Base-by-base conservation (phyloP, 1,284 basidiomycete species). In the Trichosporon asahii region DNA sequence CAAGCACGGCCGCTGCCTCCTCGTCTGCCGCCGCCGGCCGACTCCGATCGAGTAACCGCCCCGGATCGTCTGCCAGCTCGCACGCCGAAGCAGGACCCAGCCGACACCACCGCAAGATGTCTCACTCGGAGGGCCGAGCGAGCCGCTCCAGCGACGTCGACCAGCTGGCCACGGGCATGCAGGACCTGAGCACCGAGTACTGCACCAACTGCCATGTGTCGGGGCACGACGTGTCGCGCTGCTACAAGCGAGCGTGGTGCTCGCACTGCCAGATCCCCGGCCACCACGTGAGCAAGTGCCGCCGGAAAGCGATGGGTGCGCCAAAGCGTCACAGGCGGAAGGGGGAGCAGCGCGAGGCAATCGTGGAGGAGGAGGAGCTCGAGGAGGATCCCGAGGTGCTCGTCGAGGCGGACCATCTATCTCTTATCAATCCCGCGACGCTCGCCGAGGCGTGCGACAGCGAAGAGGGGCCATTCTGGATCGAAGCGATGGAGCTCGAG, bases 281-380 rank as follows among this genome's bases (percentile, higher is more conserved):
- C 2, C 57, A 61, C 57, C 57, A 61, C 57, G 57, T 61, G 14
- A 31, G 27, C 15, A 61, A 61, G 29, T 61, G 57, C 27, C 57
- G 57, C 15, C 57, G 57, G 29, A 61, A 61, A 33, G 57, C 57
- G 7, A 61, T 61, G 57, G 57, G 57, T 15, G 57, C 57, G 18
- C 57, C 57, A 12, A 61, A 61, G 57, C 57, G 57, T 1, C 57
- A 61, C 29, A 18, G 57, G 29, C 27, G 57, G 15, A 61, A 61
- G 57, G 57, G 57, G 6, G 57, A 61, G 27, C 57, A 61, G 57
- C 57, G 57, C 57, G 57, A 61, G 27, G 27, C 57, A 18, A 61
- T 61, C 57, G 57, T 61, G 27, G 57, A 61, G 29, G 57, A 61
- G 57, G 57, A 61, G 18, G 57, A 61, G 15, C 9, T 31, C 12